Conservation (phyloP, 768 basidiomycete genomes). For the Chalciporus pseudorubinellus region DNA sequence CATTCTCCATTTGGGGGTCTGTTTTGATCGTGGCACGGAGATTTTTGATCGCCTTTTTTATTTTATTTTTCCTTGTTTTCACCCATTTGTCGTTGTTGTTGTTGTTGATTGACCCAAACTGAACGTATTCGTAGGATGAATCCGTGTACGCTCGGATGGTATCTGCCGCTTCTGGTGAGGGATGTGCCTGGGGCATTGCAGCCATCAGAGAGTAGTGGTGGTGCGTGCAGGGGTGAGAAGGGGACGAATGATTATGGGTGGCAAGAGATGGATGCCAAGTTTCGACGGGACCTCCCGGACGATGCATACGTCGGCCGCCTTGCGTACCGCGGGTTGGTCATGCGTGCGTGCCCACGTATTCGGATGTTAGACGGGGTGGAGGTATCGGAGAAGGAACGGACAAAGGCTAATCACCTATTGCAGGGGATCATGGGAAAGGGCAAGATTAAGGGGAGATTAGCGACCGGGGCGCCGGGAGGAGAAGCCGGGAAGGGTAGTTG, state of each 20-base stretch:
- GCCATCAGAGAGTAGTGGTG: conserved; percentile 45
- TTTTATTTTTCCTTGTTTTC: not conserved
- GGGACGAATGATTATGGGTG: conserved; percentile 42
- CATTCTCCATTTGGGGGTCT: conserved; percentile 1
- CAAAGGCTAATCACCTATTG: conserved; percentile 73
- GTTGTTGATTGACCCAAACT: too few species aligned
- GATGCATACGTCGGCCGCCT: conserved; percentile 82
- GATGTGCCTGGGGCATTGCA: conserved; percentile 66
- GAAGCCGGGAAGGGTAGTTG: conserved; percentile 8
- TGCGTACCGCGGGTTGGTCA: conserved; percentile 86
- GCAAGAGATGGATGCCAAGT: conserved; percentile 79
- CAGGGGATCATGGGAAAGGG: conserved; percentile 48
- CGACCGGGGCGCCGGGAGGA: conserved; percentile 15
- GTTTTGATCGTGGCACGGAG: too few species aligned
- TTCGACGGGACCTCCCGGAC: conserved; percentile 88
- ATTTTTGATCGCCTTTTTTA: not conserved
- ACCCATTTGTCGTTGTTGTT: not conserved
- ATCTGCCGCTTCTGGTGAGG: conserved; percentile 80
- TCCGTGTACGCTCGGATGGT: conserved; percentile 94
- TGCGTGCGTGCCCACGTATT: conserved; percentile 68
- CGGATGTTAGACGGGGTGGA: conserved; percentile 83
- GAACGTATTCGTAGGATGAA: conserved; percentile 68
- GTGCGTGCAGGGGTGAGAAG: conserved; percentile 32
- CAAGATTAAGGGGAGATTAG: conserved; percentile 32
- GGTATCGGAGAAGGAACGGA: conserved; percentile 79